A percentile compares a stretch with the other conserved stretches of the same genome.
Conservation (phyloP, 208 protist species). For the Kentomonas sorsogonicus region DNA sequence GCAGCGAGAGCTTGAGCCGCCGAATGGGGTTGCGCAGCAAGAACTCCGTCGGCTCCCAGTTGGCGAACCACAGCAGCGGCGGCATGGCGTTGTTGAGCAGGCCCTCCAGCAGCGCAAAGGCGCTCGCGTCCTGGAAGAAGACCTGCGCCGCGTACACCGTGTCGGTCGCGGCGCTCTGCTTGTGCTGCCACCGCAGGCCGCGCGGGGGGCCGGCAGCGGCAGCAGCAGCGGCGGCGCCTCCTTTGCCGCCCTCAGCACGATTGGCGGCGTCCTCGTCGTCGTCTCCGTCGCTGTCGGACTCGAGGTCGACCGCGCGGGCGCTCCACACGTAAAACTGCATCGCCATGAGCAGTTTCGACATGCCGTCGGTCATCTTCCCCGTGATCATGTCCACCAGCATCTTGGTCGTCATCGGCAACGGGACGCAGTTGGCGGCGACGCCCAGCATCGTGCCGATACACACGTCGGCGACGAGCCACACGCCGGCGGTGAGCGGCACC, state of each 20-base stretch:
- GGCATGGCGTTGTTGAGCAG: slow-evolving; percentile 20
- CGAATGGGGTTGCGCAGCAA: slow-evolving; percentile 32
- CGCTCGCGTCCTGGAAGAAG: slow-evolving; percentile 28
- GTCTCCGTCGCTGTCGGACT: no score
- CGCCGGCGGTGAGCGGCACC: slow-evolving; percentile 6
- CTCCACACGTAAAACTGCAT: slow-evolving; percentile 9
- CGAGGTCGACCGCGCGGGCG: no score
- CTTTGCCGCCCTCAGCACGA: no score
- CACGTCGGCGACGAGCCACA: slow-evolving; percentile 17
- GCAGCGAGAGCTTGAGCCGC: slow-evolving; percentile 37
- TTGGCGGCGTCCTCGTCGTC: no score
- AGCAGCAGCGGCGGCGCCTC: no score
- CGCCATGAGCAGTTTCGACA: slow-evolving; percentile 16
- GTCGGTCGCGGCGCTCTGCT: no score
- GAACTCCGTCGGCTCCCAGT: slow-evolving; percentile 45
- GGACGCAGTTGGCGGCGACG: slow-evolving; percentile 19
- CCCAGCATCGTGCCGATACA: slow-evolving; percentile 20
- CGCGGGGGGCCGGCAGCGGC: no score
- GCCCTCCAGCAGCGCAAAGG: slow-evolving; percentile 26
- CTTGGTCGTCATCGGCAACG: slow-evolving; percentile 16
- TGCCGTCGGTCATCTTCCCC: slow-evolving; percentile 10
- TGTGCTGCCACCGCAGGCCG: no score
- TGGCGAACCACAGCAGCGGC: slow-evolving; percentile 35
- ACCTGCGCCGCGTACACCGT: slow-evolving; percentile 30
- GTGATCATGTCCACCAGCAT: slow-evolving; percentile 15